phyloP scores from a whole-genome alignment of 1,284 basidiomycete genomes.

The Fistulinella cinereoalba region DNA sequence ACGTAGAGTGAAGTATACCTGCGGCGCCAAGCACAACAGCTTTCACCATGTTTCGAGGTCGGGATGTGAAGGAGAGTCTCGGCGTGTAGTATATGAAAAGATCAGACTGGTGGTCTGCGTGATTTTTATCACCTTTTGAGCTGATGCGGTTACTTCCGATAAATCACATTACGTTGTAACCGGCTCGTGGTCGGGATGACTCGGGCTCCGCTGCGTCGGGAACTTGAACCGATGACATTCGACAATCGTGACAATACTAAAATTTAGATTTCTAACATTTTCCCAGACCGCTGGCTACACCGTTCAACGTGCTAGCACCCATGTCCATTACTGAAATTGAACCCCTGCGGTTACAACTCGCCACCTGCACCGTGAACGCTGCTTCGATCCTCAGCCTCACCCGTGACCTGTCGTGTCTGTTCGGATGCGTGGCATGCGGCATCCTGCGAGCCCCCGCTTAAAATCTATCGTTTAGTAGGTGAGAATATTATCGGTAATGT shows the following conservation, averaged over 20 bases:
- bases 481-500: not conserved
- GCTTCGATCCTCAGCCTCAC: too few species aligned
- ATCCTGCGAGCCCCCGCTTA: constrained; percentile 30
- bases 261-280: too few species aligned
- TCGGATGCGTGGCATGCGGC: constrained; percentile 14
- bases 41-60: constrained; percentile 78
- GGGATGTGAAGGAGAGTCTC: constrained; percentile 47
- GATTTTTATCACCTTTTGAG: constrained; percentile 20
- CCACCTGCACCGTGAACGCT: too few species aligned
- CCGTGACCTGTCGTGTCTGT: too few species aligned
- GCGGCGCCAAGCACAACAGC: constrained; percentile 92
- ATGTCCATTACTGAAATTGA: too few species aligned
- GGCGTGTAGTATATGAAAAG: too few species aligned
- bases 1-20: constrained; percentile 44
- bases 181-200: not conserved
- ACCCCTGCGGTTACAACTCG: too few species aligned
- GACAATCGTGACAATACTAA: too few species aligned
- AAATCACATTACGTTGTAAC: not conserved
- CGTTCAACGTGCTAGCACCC: too few species aligned
- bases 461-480: constrained; percentile 27
- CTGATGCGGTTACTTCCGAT: constrained; percentile 20
- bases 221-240: too few species aligned
- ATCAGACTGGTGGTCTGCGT: not conserved
- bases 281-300: too few species aligned
- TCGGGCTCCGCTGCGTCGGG: not conserved